Conservation (phyloP, 1,284 basidiomycete genomes). For the Cryptococcus sp. region DNA sequence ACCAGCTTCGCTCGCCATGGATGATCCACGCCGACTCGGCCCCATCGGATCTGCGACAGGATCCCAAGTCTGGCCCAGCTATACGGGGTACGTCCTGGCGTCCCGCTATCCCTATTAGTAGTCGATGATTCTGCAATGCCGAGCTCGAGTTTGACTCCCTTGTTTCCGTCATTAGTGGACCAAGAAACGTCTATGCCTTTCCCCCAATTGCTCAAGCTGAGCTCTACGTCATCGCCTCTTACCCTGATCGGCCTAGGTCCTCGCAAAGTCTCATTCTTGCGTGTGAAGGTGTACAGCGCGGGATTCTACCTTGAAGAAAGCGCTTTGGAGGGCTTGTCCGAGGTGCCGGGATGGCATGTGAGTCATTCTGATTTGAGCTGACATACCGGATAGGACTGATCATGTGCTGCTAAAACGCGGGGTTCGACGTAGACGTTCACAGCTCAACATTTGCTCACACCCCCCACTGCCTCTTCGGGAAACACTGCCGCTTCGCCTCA, state of each 20-base stretch:
- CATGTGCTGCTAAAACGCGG: too few relatives aligned
- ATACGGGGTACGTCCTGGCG: conserved; percentile 10
- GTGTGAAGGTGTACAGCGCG: conserved; percentile 58
- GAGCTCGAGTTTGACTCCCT: not conserved
- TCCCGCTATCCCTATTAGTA: not conserved
- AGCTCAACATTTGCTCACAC: conserved; percentile 30
- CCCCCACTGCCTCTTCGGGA: conserved; percentile 10
- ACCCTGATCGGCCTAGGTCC: conserved; percentile 59
- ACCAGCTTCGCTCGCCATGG: conserved; percentile 1
- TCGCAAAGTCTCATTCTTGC: conserved; percentile 59
- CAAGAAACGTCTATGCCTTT: conserved; percentile 49
- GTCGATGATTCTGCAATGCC: not conserved
- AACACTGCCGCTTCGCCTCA: conserved; percentile 19
- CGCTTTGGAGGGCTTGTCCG: conserved; percentile 23
- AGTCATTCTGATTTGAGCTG: conserved; percentile 4
- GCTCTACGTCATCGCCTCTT: conserved; percentile 36
- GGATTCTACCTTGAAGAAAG: conserved; percentile 57
- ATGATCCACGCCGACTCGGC: conserved; percentile 16
- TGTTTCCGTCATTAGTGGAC: conserved; percentile 29
- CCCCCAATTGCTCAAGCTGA: conserved; percentile 35
- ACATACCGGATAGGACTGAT: too few relatives aligned
- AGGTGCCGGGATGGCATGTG: conserved; percentile 39
- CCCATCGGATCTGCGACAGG: conserved; percentile 10
- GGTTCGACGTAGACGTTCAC: conserved; percentile 22
- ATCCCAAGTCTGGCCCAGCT: conserved; percentile 13